These are phyloP conservation scores for Paraphoma sp. DNA, from an alignment of 2,329 filamentous ascomycete genomes.

Conservation along the genomic window DNA sequence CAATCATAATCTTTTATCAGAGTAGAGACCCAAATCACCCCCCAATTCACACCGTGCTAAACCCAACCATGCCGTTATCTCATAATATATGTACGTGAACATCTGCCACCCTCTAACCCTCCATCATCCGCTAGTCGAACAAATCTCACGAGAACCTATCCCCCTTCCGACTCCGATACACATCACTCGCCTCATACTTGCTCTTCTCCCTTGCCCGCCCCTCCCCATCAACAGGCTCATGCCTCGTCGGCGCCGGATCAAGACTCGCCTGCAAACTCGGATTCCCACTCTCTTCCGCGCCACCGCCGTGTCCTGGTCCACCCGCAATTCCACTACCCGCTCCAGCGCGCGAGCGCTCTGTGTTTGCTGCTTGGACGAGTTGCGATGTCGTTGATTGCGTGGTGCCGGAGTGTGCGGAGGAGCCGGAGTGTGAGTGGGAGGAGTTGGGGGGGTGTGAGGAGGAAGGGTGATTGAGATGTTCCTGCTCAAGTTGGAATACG, in stretches of 20 bases:
- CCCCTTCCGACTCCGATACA: conserved; percentile 80
- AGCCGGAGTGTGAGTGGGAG: not conserved
- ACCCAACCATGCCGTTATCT: not conserved
- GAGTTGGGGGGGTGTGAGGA: too few relatives aligned
- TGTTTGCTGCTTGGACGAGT: conserved; percentile 10
- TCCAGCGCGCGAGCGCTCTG: conserved; percentile 9
- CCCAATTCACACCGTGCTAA: not conserved
- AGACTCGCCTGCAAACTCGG: conserved; percentile 75
- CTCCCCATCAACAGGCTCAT: conserved; percentile 75
- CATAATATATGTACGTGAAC: conserved; percentile 8
- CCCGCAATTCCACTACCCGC: conserved; percentile 12
- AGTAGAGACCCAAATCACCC: not conserved
- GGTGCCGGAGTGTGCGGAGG: conserved; percentile 15
- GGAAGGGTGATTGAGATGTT: conserved; percentile 1
- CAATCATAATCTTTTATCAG: not conserved
- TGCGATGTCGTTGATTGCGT: conserved; percentile 15
- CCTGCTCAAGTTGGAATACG: conserved; percentile 41
- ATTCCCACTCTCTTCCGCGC: conserved; percentile 45
- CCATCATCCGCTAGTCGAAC: too few relatives aligned
- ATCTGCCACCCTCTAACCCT: not conserved
- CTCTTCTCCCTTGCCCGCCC: conserved; percentile 76
- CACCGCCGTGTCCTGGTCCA: conserved; percentile 15
- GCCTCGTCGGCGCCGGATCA: conserved; percentile 86
- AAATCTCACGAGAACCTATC: conserved; percentile 70
- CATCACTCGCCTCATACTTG: conserved; percentile 83